Evolutionary conservation across 164 flowering plant species (phyloP).

Genomic region (Tinospora cordifolia): DNA sequence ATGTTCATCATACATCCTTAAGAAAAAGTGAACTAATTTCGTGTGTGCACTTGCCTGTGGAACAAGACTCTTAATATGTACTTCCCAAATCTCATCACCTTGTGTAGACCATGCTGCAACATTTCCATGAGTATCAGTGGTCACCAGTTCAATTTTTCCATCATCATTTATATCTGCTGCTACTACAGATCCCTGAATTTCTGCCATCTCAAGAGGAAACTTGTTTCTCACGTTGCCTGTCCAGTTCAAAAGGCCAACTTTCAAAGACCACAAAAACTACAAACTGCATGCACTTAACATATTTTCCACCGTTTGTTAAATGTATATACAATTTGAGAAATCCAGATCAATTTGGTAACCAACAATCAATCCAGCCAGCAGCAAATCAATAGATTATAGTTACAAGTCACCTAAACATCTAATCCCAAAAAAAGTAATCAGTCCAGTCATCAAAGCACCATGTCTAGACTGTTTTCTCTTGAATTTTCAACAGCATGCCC

Average conservation of each 20-base stretch:
- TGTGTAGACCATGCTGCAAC: conserved; percentile 93
- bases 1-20: background rate
- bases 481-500: background rate
- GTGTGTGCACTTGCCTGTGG: conserved; percentile 57
- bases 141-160: conserved; percentile 88
- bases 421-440: background rate
- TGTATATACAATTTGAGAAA: background rate
- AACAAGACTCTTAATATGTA: conserved; percentile 82
- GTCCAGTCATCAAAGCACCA: background rate
- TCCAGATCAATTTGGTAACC: background rate
- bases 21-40: background rate
- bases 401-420: background rate
- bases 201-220: conserved; percentile 99
- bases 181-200: conserved; percentile 84
- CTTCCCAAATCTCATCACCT: conserved; percentile 88
- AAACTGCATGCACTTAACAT: background rate
- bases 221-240: conserved; percentile 80
- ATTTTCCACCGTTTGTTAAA: background rate
- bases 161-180: conserved; percentile 99
- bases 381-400: background rate
- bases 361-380: background rate
- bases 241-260: conserved; percentile 2
- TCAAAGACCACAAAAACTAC: background rate
- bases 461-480: background rate
- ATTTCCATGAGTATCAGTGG: conserved; percentile 93